These are phyloP conservation scores for Diaporthe sp. DNA, from an alignment of 2,329 filamentous ascomycete species.

Conservation along the genomic window DNA sequence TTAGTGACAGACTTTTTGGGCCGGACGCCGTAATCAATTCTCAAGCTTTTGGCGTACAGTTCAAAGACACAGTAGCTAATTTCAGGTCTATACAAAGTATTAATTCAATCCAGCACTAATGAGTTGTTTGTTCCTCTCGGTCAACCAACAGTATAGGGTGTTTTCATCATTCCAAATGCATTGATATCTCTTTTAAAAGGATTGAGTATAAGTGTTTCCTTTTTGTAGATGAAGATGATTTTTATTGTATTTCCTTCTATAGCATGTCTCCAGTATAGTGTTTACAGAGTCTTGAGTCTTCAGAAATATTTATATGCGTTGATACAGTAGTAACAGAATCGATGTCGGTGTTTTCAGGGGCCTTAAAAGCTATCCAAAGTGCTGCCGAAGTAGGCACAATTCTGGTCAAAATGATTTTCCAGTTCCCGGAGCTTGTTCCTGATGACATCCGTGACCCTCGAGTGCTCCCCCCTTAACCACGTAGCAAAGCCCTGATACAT, in stretches of 20 bases:
- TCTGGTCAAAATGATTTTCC: neutral
- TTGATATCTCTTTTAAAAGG: no score
- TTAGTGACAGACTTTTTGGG: neutral
- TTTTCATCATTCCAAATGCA: no score
- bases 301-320: neutral
- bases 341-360: neutral
- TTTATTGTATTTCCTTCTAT: neutral
- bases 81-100: no score
- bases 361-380: neutral
- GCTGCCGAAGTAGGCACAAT: neutral
- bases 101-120: no score
- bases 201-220: no score
- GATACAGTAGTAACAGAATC: neutral
- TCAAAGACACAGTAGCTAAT: no score
- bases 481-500: neutral
- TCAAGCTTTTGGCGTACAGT: no score
- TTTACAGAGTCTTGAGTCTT: neutral
- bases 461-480: neutral
- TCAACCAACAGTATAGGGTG: no score
- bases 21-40: neutral
- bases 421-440: neutral
- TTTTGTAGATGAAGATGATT: neutral
- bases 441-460: neutral
- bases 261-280: neutral
- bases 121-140: no score